A percentile compares a stretch with the other conserved stretches of the same genome.
Conservation (phyloP, 2,329 filamentous ascomycete species). For the Uncinocarpus reesii region DNA sequence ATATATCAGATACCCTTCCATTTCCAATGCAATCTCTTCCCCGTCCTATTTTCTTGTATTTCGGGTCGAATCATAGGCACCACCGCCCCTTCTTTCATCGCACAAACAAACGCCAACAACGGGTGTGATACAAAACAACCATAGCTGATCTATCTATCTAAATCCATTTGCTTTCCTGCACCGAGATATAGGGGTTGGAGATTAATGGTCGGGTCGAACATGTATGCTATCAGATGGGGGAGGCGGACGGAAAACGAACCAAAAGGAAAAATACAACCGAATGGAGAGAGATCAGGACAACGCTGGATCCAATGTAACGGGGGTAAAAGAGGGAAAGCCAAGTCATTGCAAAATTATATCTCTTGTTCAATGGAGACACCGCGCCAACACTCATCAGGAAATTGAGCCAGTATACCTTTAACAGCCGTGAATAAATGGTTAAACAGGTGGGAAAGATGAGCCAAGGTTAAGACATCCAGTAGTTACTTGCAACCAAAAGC, state of each 20-base stretch:
- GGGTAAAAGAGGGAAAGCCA: not conserved
- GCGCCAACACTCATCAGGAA: not conserved
- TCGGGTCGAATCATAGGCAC: too few species aligned
- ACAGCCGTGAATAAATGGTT: not conserved
- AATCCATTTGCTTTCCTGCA: not conserved
- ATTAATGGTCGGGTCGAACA: not conserved
- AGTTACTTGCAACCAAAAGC: slow-evolving; percentile 7
- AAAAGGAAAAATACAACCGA: not conserved
- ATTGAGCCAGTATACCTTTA: not conserved
- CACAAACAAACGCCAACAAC: slow-evolving; percentile 4
- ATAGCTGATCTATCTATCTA: slow-evolving; percentile 13
- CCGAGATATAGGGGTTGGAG: not conserved
- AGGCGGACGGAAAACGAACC: not conserved
- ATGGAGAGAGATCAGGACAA: not conserved
- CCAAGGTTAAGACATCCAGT: not conserved
- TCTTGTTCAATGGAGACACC: not conserved
- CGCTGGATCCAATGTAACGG: slow-evolving; percentile 8
- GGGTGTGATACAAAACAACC: not conserved
- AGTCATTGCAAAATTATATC: not conserved
- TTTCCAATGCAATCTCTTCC: not conserved
- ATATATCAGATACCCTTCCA: not conserved
- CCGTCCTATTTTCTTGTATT: too few species aligned
- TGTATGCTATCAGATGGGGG: not conserved
- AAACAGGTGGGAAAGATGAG: not conserved
- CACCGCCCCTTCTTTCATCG: too few species aligned